Conservation (phyloP, 2,329 filamentous ascomycete species). For the Diaporthe sp. region DNA sequence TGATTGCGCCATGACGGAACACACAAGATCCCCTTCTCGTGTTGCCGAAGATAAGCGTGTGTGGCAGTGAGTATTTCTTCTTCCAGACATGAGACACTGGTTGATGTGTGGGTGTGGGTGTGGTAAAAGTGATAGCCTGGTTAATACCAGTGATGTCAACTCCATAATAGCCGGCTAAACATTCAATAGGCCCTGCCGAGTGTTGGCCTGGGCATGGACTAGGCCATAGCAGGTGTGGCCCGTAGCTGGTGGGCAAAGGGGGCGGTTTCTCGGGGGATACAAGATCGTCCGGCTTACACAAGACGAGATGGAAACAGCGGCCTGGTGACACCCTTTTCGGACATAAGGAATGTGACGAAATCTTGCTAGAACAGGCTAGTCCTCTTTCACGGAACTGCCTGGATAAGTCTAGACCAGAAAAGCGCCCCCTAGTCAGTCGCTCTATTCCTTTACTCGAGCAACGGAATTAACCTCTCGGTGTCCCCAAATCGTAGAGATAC, state of each 20-base stretch:
- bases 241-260: neutral
- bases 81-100: slow-evolving; percentile 17
- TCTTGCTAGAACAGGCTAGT: slow-evolving; percentile 6
- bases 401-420: neutral
- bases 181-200: slow-evolving; percentile 13
- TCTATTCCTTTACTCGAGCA: neutral
- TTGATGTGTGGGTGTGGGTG: neutral
- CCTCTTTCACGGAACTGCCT: neutral
- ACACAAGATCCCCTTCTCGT: neutral
- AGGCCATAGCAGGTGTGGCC: neutral
- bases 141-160: slow-evolving; percentile 1
- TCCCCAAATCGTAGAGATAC: neutral
- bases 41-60: slow-evolving; percentile 31
- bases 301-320: neutral
- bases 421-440: neutral
- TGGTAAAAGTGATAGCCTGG: slow-evolving; percentile 8
- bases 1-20: slow-evolving; percentile 20
- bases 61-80: slow-evolving; percentile 10
- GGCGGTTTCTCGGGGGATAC: neutral
- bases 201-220: neutral
- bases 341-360: neutral
- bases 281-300: slow-evolving; percentile 15
- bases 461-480: neutral
- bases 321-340: neutral
- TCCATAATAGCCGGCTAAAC: slow-evolving; percentile 23